Percentiles rank a stretch among this genome's conserved stretches.
phyloP scores from a whole-genome alignment of 257 asterid genomes.

The Paulownia fortunei region DNA sequence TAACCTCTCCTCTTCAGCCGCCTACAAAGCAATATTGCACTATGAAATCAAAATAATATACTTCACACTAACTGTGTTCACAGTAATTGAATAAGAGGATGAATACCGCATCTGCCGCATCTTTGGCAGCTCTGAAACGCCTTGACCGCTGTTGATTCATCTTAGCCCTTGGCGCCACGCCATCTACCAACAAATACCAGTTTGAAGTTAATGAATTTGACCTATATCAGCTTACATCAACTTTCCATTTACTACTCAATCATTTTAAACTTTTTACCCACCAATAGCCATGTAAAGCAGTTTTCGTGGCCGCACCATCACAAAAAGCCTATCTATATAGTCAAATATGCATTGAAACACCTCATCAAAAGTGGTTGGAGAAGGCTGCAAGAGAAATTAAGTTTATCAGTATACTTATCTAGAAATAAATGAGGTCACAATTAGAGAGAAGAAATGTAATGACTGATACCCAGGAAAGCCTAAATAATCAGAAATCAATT shows the following conservation, averaged over 20 bases:
- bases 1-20: conserved; percentile 85
- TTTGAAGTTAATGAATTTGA: conserved; percentile 20
- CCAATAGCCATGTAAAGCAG: conserved; percentile 96
- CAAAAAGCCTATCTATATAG: conserved; percentile 91
- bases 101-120: conserved; percentile 88
- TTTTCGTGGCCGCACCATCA: conserved; percentile 94
- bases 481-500: not conserved
- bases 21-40: conserved; percentile 52
- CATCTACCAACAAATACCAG: conserved; percentile 58
- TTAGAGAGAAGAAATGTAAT: not conserved
- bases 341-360: conserved; percentile 93
- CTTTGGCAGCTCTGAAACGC: conserved; percentile 98
- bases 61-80: conserved; percentile 9
- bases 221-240: conserved; percentile 28
- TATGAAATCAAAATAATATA: conserved; percentile 18
- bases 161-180: conserved; percentile 98
- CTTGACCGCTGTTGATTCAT: conserved; percentile 97
- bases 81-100: conserved; percentile 24
- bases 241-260: conserved; percentile 8
- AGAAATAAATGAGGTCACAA: not conserved
- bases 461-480: not conserved
- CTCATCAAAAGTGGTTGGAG: conserved; percentile 91
- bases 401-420: conserved; percentile 21
- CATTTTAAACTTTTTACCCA: conserved; percentile 49
- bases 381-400: conserved; percentile 72